Percentiles rank a stretch among this genome's conserved stretches.
Conservation (phyloP, 805 yeast genomes). For the Ogataea pignaliae region DNA sequence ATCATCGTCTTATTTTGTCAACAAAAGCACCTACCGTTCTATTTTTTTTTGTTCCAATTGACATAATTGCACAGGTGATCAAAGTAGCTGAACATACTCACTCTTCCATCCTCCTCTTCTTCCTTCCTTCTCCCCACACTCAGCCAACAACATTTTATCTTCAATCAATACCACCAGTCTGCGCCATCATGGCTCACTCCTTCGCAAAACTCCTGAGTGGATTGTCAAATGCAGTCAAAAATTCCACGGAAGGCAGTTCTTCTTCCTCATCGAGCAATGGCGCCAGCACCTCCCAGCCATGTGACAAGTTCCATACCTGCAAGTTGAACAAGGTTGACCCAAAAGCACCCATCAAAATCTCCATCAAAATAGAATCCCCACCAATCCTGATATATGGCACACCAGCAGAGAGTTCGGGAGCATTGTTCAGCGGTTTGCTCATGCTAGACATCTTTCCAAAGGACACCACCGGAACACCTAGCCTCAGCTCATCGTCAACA, state of each 20-base stretch:
- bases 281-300: not conserved
- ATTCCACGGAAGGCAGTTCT: not conserved
- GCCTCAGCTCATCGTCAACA: constrained; percentile 4
- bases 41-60: too few relatives aligned
- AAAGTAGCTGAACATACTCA: too few relatives aligned
- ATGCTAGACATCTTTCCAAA: constrained; percentile 45
- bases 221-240: constrained; percentile 7
- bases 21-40: too few relatives aligned
- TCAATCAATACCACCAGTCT: too few relatives aligned
- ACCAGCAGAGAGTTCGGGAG: constrained; percentile 76
- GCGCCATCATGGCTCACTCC: constrained; percentile 7
- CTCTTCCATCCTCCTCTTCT: too few relatives aligned
- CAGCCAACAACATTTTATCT: too few relatives aligned
- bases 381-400: constrained; percentile 84
- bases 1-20: too few relatives aligned
- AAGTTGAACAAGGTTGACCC: constrained; percentile 22
- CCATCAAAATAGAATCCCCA: constrained; percentile 78
- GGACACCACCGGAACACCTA: not conserved
- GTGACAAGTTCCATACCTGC: constrained; percentile 24
- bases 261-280: not conserved
- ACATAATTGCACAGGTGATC: too few relatives aligned
- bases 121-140: too few relatives aligned
- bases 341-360: constrained; percentile 33
- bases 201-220: constrained; percentile 16
- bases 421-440: constrained; percentile 76